Base-by-base conservation (phyloP, 805 yeast species). In the Kluyveromyces siamensis region DNA sequence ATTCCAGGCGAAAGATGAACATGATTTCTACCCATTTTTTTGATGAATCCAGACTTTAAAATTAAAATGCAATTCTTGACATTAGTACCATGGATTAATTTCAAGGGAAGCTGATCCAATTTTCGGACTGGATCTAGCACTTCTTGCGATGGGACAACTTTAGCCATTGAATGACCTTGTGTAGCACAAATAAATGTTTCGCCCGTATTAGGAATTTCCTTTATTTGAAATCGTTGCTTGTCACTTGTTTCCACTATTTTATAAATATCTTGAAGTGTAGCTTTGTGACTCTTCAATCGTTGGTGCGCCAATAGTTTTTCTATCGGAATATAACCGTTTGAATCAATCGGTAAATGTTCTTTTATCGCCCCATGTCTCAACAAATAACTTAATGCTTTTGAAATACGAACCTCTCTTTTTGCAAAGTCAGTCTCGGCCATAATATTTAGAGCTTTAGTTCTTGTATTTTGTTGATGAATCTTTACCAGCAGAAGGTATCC, bases 301-400 rank as follows among this genome's bases (percentile, higher is more conserved):
- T 77, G 73, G 58, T 83, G 83, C 1, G 54, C 52, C 11, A 91
- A 68, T 1, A 93, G 52, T 7, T 73, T 78, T 0, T 61, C 55
- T 2, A 90, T 60, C 1, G 70, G 58, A 2, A 87, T 75, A 65
- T 75, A 89, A 0, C 99, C 99, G 27, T 77, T 68, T 0, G 61
- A 50, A 57, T 84, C 86, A 2, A 93, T 85, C 2, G 68, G 54
- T 13, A 93, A 65, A 0, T 76, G 73, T 56, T 87, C 93, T 46
- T 79, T 75, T 14, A 66, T 60, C 0, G 98, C 98, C 4, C 85
- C 87, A 60, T 91, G 99, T n/a, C 99, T 72, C 1, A 91, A 74
- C 1, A 93, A 69, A 55, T 84, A 82, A 6, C 95, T 76, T 30
- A 93, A 69, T 0, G 86, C 72, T 54, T 86, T 86, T 7, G 96